Evolutionary conservation across 1,284 basidiomycete genomes (phyloP), one percentile per base, ranked within the genome.

Genomic region (Hortiboletus rubellus): DNA sequence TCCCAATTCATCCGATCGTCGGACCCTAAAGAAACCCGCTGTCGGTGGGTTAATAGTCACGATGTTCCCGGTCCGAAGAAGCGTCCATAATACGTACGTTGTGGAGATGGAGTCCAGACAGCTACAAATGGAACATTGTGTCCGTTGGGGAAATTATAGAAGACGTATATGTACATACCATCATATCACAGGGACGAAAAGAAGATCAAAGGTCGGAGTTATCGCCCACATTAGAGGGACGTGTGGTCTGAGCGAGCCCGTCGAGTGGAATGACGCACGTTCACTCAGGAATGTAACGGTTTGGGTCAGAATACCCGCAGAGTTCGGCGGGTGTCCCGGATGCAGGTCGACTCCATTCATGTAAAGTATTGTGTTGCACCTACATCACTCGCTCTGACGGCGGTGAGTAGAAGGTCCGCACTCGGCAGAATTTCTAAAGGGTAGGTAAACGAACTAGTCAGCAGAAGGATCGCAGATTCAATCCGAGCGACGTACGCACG

Each of bases 1-100:
- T 52, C 42, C 6, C 38, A 59, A 50, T 50, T 37, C 37, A 44
- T 57, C 63, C 68, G 68, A 68, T 66, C 37, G 61, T 64, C 63
- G 50, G 63, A 57, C 8, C 11, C 36, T n/a, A 40, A 58, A 58
- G 52, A 52, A 69, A 64, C 10, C 62, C 57, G 55, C 33, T 48
- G 59, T 40, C 17, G 38, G 44, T 63, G 54, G 62, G 46, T 52
- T 46, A 42, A 50, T 37, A 36, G 58, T 49, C 45, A 50, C 55
- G 50, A 48, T 55, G 54, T 52, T 33, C 45, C 57, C 61, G 55
- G 52, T 49, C 9, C 14, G 52, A 45, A 60, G 62, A 65, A 57
- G 52, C 40, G 5, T 24, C 17, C 5, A 24, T 14, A 54, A 43
- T 63, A 68, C 63, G 63, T 64, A 69, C 49, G 22, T 14, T 56